phyloP scores from a whole-genome alignment of 2,329 filamentous ascomycete species.

The Epicoccum sorghinum region DNA sequence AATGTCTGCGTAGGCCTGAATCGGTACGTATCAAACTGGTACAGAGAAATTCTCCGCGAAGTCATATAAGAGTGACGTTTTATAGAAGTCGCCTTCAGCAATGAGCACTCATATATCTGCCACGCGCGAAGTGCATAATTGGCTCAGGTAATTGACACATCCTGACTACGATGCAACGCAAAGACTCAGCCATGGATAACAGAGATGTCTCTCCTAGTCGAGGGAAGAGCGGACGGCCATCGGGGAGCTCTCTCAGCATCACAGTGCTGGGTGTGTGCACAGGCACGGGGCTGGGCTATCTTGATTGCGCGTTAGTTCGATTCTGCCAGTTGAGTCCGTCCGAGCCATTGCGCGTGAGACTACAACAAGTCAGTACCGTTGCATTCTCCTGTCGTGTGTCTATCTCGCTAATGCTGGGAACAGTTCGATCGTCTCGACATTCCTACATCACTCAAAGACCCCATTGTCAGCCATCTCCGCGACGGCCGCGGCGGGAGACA shows the following conservation, averaged over 20 bases:
- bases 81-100: not conserved
- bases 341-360: slow-evolving; percentile 61
- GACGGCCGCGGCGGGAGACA: slow-evolving; percentile 60
- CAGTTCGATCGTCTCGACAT: slow-evolving; percentile 64
- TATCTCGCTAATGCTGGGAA: not conserved
- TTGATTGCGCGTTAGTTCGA: slow-evolving; percentile 64
- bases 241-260: slow-evolving; percentile 50
- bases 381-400: not conserved
- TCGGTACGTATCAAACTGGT: not conserved
- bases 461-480: slow-evolving; percentile 63
- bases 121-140: slow-evolving; percentile 3
- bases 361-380: slow-evolving; percentile 47
- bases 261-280: slow-evolving; percentile 62
- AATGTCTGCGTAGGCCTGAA: not conserved
- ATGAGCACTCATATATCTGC: not conserved
- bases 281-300: slow-evolving; percentile 61
- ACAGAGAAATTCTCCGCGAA: not conserved
- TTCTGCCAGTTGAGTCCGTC: slow-evolving; percentile 61
- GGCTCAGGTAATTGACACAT: slow-evolving; percentile 13
- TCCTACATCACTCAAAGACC: slow-evolving; percentile 60
- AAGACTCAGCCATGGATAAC: slow-evolving; percentile 21
- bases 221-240: slow-evolving; percentile 3
- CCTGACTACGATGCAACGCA: slow-evolving; percentile 15
- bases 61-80: not conserved
- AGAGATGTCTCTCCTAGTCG: slow-evolving; percentile 1